These are phyloP conservation scores for Picochlorum sp. DNA, from an alignment of 139 green algal genomes.

Conservation along the genomic window DNA sequence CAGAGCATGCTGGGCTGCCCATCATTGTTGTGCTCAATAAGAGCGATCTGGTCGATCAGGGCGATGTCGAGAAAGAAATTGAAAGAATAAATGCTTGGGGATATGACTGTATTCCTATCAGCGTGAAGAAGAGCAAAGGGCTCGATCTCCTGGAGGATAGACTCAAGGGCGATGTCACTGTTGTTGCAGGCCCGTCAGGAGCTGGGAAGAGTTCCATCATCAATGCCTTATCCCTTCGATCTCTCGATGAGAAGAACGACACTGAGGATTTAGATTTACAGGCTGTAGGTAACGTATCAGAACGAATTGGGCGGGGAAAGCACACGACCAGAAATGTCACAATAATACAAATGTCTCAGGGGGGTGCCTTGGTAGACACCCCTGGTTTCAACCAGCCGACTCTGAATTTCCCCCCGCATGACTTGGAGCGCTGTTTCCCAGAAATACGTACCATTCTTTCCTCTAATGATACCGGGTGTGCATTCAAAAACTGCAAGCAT, in stretches of 20 bases:
- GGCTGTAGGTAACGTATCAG: constrained; percentile 61
- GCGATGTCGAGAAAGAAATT: constrained; percentile 29
- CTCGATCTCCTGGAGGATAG: constrained; percentile 41
- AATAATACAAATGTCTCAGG: constrained; percentile 55
- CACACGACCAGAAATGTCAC: constrained; percentile 87
- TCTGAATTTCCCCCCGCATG: constrained; percentile 18
- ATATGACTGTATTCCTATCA: constrained; percentile 64
- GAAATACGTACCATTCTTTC: constrained; percentile 33
- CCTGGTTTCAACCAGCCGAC: constrained; percentile 85
- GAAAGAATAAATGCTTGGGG: constrained; percentile 66
- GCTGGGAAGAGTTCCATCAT: constrained; percentile 94
- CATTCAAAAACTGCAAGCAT: constrained; percentile 84
- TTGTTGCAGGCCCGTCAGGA: constrained; percentile 83
- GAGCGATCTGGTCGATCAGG: constrained; percentile 56
- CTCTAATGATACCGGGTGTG: neutral
- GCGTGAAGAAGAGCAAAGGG: constrained; percentile 50
- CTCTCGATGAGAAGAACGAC: neutral
- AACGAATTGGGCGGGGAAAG: constrained; percentile 63
- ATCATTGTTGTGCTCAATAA: constrained; percentile 93
- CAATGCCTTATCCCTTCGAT: constrained; percentile 60
- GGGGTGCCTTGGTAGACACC: constrained; percentile 81
- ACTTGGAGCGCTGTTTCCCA: constrained; percentile 49
- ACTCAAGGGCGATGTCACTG: constrained; percentile 48
- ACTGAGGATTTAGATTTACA: constrained; percentile 18
- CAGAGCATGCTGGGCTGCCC: constrained; percentile 64